Base-by-base conservation (phyloP, 2,329 filamentous ascomycete species). In the Parasarocladium wereldwijsianum region DNA sequence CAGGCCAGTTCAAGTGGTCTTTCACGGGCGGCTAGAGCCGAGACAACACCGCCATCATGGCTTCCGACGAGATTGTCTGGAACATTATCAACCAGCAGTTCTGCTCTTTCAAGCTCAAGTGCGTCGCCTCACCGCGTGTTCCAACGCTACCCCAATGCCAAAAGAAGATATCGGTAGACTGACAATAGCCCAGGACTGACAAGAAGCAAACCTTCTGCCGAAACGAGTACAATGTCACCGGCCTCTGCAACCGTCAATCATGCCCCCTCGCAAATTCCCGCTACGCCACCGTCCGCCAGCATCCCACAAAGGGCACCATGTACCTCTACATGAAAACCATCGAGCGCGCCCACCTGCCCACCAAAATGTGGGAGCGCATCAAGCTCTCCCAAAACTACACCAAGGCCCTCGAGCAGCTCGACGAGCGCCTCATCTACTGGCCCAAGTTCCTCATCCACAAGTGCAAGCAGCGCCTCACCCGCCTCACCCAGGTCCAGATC, bases 311-410 rank as follows among this genome's bases (percentile, higher is more conserved):
- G 31, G 80, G 82, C 38, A 74, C 73, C 7, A 68, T 96, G 38
- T 96, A 94, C 59, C 76, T 96, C 34, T 96, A 93, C 66, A 93
- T 93, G 68, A 96, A 94, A 63, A 90, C 84, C 4, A 72, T 86
- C 42, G 85, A 93, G 62, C 81, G 90, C 37, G 68, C 79, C 9
- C 87, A 86, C 54, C 70, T 87, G 56, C 90, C 87, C 2, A 77
- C 73, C 35, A 92, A 93, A 56, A 75, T 87, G 60, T 98, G 90
- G 90, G 85, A 96, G 59, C 76, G 78, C 42, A 84, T 94, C 50
- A 82, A 85, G 49, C 64, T 98, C 19, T 84, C 83, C 17, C 72
- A 75, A 44, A 94, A 96, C 62, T 96, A 96, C 55, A 72, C 76
- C 38, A 80, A 86, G 50, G 90, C 90, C 1, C 69, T 98, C 16